phyloP scores from a whole-genome alignment of 2,329 filamentous ascomycete genomes.

The Fusarium luffae region DNA sequence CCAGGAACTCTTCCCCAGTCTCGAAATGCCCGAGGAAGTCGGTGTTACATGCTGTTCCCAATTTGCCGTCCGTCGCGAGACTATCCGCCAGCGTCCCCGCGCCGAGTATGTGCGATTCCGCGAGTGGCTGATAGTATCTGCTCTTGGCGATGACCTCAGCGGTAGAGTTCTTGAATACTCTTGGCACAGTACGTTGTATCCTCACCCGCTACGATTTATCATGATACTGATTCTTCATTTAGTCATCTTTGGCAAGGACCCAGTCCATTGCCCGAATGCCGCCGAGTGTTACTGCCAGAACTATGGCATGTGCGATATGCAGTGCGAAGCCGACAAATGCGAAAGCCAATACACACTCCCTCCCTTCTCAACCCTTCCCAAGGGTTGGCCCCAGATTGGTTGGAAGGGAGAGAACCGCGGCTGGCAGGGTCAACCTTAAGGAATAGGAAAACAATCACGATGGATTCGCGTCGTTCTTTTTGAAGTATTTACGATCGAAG shows the following conservation, averaged over 20 bases:
- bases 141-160: slow-evolving; percentile 63
- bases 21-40: slow-evolving; percentile 60
- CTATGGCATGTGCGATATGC: slow-evolving; percentile 68
- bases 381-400: slow-evolving; percentile 66
- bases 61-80: slow-evolving; percentile 68
- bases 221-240: slow-evolving; percentile 25
- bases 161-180: slow-evolving; percentile 72
- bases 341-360: slow-evolving; percentile 69
- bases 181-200: slow-evolving; percentile 68
- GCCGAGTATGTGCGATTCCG: slow-evolving; percentile 67
- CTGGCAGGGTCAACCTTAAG: slow-evolving; percentile 43
- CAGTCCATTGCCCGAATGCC: slow-evolving; percentile 70
- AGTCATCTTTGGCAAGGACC: slow-evolving; percentile 69
- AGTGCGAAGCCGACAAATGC: slow-evolving; percentile 60
- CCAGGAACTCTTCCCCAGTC: slow-evolving; percentile 54
- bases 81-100: slow-evolving; percentile 59
- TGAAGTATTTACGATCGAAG: slow-evolving; percentile 24
- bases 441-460: neutral
- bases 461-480: neutral
- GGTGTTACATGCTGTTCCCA: slow-evolving; percentile 73
- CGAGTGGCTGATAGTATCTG: slow-evolving; percentile 69
- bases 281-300: slow-evolving; percentile 74
- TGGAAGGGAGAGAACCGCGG: slow-evolving; percentile 46
- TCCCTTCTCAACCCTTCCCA: slow-evolving; percentile 65
- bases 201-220: neutral